These are phyloP conservation scores for Fusarium chaquense DNA, from an alignment of 2,329 filamentous ascomycete genomes.

Conservation along the genomic window DNA sequence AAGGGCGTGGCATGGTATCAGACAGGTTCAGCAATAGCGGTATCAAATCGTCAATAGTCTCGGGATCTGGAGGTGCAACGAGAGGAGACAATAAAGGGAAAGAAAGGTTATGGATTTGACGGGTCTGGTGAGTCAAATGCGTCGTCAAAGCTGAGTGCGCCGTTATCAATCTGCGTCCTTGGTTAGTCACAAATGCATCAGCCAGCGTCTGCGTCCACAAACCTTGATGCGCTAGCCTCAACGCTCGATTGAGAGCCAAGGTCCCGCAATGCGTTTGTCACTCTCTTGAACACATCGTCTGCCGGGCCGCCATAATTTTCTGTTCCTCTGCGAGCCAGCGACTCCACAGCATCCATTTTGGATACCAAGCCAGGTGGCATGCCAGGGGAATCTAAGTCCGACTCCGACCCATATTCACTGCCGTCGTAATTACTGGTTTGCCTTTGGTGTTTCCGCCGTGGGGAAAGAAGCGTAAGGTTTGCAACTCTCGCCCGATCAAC, in stretches of 20 bases:
- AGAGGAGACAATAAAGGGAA: constrained; percentile 78
- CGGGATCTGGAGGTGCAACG: constrained; percentile 70
- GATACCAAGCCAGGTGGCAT: constrained; percentile 75
- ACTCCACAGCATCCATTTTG: constrained; percentile 79
- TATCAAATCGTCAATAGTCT: constrained; percentile 75
- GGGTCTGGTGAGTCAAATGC: constrained; percentile 80
- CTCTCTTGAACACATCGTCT: constrained; percentile 75
- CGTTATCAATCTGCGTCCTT: constrained; percentile 73
- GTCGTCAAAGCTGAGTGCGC: constrained; percentile 80
- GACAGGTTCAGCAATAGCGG: constrained; percentile 74
- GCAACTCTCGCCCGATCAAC: constrained; percentile 50
- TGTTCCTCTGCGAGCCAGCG: constrained; percentile 72
- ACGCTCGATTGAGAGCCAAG: constrained; percentile 79
- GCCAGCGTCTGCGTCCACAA: constrained; percentile 26
- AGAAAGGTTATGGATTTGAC: constrained; percentile 78
- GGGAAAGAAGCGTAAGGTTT: constrained; percentile 60
- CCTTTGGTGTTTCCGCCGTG: constrained; percentile 62
- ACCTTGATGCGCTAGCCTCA: constrained; percentile 79
- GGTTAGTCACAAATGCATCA: constrained; percentile 28
- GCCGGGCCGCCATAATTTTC: constrained; percentile 73
- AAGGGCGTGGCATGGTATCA: constrained; percentile 74
- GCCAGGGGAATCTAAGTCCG: constrained; percentile 75
- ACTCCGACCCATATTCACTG: constrained; percentile 79
- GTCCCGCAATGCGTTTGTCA: constrained; percentile 77
- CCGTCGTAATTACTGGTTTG: constrained; percentile 74